Conservation (phyloP, 805 yeast species). For the Lachancea cidri region DNA sequence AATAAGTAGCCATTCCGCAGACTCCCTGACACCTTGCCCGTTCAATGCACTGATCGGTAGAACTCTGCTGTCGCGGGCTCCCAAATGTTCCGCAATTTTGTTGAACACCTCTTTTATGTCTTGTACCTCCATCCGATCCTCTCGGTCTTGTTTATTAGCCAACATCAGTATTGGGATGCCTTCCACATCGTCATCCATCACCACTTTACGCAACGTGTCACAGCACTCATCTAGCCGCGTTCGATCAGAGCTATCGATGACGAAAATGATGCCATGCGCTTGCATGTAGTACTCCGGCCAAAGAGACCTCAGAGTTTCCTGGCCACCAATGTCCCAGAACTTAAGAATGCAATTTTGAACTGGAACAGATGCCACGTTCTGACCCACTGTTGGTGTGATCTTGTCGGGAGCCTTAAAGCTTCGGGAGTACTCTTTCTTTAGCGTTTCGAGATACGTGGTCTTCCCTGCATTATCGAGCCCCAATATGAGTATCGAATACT, state of each 20-base stretch:
- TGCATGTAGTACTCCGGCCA: constrained; percentile 84
- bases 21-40: constrained; percentile 79
- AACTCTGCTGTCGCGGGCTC: constrained; percentile 87
- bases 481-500: constrained; percentile 71
- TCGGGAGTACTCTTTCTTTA: constrained; percentile 49
- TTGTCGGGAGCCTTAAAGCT: constrained; percentile 50
- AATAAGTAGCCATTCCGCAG: constrained; percentile 82
- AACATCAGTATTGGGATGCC: constrained; percentile 90
- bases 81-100: constrained; percentile 72
- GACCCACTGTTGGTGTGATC: constrained; percentile 92
- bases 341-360: constrained; percentile 49
- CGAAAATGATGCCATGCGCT: constrained; percentile 88
- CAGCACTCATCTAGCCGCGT: constrained; percentile 79
- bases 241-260: constrained; percentile 87
- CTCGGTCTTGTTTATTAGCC: constrained; percentile 89
- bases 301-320: constrained; percentile 70
- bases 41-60: constrained; percentile 79
- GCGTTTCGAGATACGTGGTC: constrained; percentile 69
- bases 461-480: constrained; percentile 97
- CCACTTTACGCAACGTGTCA: constrained; percentile 49
- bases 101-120: constrained; percentile 81
- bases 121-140: constrained; percentile 64
- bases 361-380: constrained; percentile 58
- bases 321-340: constrained; percentile 98
- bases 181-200: constrained; percentile 55